Evolutionary conservation across 306 rosid species (phyloP).

Genomic region (Dalbergia cultrata): DNA sequence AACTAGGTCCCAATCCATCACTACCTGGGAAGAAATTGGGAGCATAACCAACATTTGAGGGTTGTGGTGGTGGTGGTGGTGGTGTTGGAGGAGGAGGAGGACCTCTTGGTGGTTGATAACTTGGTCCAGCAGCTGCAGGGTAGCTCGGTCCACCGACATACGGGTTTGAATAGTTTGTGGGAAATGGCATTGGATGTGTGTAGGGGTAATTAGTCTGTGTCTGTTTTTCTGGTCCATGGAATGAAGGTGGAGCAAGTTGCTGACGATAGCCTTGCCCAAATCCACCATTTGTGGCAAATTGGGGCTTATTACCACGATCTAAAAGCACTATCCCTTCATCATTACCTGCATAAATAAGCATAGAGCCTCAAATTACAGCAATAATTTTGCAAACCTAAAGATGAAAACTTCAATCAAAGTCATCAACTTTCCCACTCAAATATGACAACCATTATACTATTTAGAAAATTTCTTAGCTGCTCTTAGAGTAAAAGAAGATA

Average conservation of each 20-base stretch:
- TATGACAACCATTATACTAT: no score
- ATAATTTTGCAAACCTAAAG: not conserved
- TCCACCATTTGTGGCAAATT: slow-evolving; percentile 55
- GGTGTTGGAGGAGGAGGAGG: slow-evolving; percentile 33
- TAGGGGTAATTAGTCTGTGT: slow-evolving; percentile 45
- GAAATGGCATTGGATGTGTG: slow-evolving; percentile 56
- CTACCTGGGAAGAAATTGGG: slow-evolving; percentile 63
- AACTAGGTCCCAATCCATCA: slow-evolving; percentile 58
- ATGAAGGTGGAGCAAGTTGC: slow-evolving; percentile 44
- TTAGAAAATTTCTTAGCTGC: no score
- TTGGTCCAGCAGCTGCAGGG: slow-evolving; percentile 48
- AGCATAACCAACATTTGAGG: slow-evolving; percentile 61
- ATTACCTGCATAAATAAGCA: slow-evolving; percentile 50
- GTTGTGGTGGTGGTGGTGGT: slow-evolving; percentile 49
- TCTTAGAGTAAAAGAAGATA: no score
- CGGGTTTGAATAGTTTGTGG: slow-evolving; percentile 61
- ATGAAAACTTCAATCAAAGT: slow-evolving; percentile 4
- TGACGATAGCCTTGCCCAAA: slow-evolving; percentile 45
- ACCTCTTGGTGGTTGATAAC: slow-evolving; percentile 56
- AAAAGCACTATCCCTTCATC: slow-evolving; percentile 54
- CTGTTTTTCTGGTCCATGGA: slow-evolving; percentile 50
- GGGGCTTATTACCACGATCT: slow-evolving; percentile 54
- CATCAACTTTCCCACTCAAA: slow-evolving; percentile 13
- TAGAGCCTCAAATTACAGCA: not conserved
- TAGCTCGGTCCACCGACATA: slow-evolving; percentile 50